Evolutionary conservation across 176 grass and related monocot species (phyloP).

Genomic region (Triticum timopheevii): DNA sequence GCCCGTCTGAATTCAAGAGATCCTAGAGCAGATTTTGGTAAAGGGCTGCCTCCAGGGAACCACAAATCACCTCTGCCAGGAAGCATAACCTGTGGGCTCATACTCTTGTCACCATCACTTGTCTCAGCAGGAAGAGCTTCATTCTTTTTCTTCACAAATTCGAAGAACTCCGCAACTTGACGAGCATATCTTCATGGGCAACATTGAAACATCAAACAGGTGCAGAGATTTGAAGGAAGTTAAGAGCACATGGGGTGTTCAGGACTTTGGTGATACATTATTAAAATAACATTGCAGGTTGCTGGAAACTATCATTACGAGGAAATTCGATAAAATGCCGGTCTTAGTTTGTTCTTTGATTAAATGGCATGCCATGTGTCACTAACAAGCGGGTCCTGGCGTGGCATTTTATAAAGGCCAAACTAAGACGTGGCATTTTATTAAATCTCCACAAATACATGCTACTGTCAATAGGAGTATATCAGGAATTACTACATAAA

Average conservation of each 20-base stretch:
- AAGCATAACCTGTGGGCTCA: conserved; percentile 49
- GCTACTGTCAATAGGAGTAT: neutral
- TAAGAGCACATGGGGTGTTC: conserved; percentile 22
- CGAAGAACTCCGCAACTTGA: conserved; percentile 87
- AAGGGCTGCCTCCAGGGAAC: conserved; percentile 46
- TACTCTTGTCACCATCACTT: conserved; percentile 28
- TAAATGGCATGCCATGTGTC: neutral
- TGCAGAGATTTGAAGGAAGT: neutral
- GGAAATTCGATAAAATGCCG: neutral
- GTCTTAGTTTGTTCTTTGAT: conserved; percentile 5
- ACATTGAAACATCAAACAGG: conserved; percentile 22
- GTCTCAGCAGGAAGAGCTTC: conserved; percentile 37
- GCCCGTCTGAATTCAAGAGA: conserved; percentile 57
- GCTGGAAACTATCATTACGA: neutral
- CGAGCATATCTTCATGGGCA: conserved; percentile 64
- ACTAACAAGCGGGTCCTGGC: neutral
- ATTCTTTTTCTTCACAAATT: conserved; percentile 96
- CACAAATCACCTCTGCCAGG: conserved; percentile 55
- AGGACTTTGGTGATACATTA: neutral
- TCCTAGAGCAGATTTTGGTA: conserved; percentile 48
- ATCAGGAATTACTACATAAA: neutral
- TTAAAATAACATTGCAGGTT: neutral
- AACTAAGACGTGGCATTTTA: neutral
- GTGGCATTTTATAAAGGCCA: neutral
- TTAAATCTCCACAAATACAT: neutral